Base-by-base conservation (phyloP, 2,329 filamentous ascomycete genomes). In the Sarocladium oryzae region DNA sequence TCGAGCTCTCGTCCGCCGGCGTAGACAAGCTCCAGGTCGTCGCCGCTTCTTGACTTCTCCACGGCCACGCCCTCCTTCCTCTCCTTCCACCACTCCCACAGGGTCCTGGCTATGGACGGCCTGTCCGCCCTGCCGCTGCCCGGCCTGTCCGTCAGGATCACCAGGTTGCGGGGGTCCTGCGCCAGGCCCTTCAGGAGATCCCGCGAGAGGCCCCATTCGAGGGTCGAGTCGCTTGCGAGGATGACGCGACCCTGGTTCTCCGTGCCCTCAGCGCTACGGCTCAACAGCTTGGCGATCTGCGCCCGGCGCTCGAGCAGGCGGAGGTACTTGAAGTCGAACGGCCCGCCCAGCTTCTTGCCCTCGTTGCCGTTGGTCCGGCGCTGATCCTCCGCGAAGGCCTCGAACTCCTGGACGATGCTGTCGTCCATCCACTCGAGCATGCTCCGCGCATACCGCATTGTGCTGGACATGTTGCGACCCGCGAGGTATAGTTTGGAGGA, bases 341-440 rank as follows among this genome's bases (percentile, higher is more conserved):
- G 91, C 0, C 88, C 87, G 2, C 75, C 77, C 15, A 37, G 49
- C 55, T 78, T 79, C 58, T 76, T 82, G 13, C 72, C 69, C 23
- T 69, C 72, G 11, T 72, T 66, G 0, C 70, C 68, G 10, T 73
- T 72, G 7, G 72, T 68, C 54, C 71, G 75, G 3, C 69, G 63
- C 55, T 75, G 71, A 2, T 69, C 73, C 56, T 81, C 79, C 2
- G 77, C 79, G 45, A 84, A 76, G 13, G 85, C 83, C 64, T 96
- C 91, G 55, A 96, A 95, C 60, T 97, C 92, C 51, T 90, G 84
- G 37, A 95, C 86, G 53, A 99, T 95, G 53, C 84, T 86, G 62
- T 96, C 91, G 63, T 97, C 91, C 91, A 99, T 97, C 93, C 93
- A 99, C 64, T 99, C 93, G 28, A 99, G 75, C 88, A 99, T 95